Evolutionary conservation across 331 rosid species (phyloP), one percentile per base, ranked within the genome.

Genomic region (Malus hybrid): DNA sequence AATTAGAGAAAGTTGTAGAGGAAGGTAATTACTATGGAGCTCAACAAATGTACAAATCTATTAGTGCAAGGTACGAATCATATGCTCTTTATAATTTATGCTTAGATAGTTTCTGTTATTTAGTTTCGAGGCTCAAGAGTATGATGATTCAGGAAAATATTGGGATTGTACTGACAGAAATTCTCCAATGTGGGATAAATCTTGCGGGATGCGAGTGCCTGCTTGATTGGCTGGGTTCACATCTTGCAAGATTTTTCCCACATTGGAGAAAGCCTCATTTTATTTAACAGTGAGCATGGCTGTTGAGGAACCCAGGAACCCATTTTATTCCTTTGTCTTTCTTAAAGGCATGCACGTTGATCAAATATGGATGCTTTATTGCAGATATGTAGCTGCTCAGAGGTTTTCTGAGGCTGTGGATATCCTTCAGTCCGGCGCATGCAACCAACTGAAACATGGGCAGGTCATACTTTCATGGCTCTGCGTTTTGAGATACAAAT

Each of bases 31-130:
- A 11, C 80, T 95, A 95, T 84, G 99, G 98, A 76, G 99, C 99
- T 77, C 97, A 92, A 75, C 99, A 95, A 75, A 87, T 92, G 97
- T 92, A 90, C 89, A 95, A 92, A 77, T 90, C 99, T 16, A 74
- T 85, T 42, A 89, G 93, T 85, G 91, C 97, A 78, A 92, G 97
- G 99, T 95, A 11, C 9, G 10, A 52, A 10, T 18, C 4, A 18
- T 18, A 52, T 16, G 10, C 57, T 52, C 22, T 52, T 52, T 6
- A 52, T 52, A 18, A 52, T 52, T 52, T 52, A 10, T 52, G 4
- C 57, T 18, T 52, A 16, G 4, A 52, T 52, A 18, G 22, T 18
- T 52, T 52, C 57, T 24, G 24, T 24, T 24, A 24, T 24, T 24
- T 24, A 24, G 24, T 24, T 24, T 24, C 24, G 24, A 24, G 24